A percentile compares a stretch with the other conserved stretches of the same genome.
These are phyloP conservation scores for Leucosporidium creatinivorum DNA, from an alignment of 768 basidiomycete species.

Conservation along the genomic window DNA sequence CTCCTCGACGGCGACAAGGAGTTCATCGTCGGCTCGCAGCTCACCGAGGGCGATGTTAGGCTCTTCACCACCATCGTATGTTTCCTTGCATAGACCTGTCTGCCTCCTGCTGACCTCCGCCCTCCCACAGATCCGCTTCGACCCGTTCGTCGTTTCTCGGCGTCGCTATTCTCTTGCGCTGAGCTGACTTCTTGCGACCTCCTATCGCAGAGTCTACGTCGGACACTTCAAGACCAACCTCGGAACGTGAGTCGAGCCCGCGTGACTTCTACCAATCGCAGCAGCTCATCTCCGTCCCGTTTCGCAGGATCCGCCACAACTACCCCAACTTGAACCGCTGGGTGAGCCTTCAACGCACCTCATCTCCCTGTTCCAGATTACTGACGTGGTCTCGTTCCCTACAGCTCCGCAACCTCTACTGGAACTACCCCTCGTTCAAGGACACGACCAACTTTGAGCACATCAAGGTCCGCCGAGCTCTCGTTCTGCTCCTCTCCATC, in stretches of 20 bases:
- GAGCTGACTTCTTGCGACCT: neutral
- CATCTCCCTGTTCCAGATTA: no score
- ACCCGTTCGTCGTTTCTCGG: conserved; percentile 45
- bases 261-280: conserved; percentile 38
- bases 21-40: conserved; percentile 69
- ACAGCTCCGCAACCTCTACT: conserved; percentile 60
- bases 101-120: neutral
- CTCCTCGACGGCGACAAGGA: conserved; percentile 63
- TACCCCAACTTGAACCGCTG: conserved; percentile 69
- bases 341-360: no score
- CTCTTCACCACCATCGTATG: conserved; percentile 88
- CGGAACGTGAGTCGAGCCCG: conserved; percentile 39
- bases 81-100: no score
- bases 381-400: no score
- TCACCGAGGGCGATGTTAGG: conserved; percentile 62
- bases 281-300: neutral
- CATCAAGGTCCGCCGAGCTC: conserved; percentile 55
- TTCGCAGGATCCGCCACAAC: conserved; percentile 59
- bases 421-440: conserved; percentile 81
- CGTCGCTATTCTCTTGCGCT: neutral
- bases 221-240: conserved; percentile 93
- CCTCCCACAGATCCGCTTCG: conserved; percentile 64
- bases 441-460: conserved; percentile 82
- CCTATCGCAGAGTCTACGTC: conserved; percentile 45
- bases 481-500: conserved; percentile 43